These are phyloP conservation scores for Verruconis gallopava DNA, from an alignment of 2,329 filamentous ascomycete species.

Conservation along the genomic window DNA sequence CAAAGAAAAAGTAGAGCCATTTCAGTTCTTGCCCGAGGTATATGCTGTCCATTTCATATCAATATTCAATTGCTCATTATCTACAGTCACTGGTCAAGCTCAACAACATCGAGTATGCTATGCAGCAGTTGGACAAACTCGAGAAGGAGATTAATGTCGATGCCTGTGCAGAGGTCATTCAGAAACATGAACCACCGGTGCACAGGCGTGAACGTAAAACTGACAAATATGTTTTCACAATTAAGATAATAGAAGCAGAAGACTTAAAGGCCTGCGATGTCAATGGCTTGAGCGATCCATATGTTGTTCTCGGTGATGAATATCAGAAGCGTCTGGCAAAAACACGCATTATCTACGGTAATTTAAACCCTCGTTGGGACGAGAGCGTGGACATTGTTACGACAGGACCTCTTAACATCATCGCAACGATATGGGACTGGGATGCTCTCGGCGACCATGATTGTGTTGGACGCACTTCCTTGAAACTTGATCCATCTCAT, in stretches of 20 bases:
- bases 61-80: constrained; percentile 4
- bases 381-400: constrained; percentile 95
- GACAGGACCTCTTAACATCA: constrained; percentile 79
- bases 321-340: constrained; percentile 95
- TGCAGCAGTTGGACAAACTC: constrained; percentile 80
- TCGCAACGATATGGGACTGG: constrained; percentile 97
- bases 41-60: constrained; percentile 11
- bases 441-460: constrained; percentile 96
- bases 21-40: constrained; percentile 91
- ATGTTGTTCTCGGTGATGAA: constrained; percentile 92
- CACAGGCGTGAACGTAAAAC: constrained; percentile 55
- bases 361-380: constrained; percentile 90
- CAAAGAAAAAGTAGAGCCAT: constrained; percentile 88
- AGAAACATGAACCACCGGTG: constrained; percentile 57
- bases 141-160: constrained; percentile 87
- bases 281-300: constrained; percentile 87
- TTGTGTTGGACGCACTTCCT: constrained; percentile 88
- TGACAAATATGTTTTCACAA: constrained; percentile 91
- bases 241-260: constrained; percentile 96
- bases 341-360: constrained; percentile 81
- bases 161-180: constrained; percentile 70
- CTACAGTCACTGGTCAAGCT: constrained; percentile 84
- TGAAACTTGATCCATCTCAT: constrained; percentile 95
- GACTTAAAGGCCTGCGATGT: constrained; percentile 97
- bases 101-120: constrained; percentile 93